Evolutionary conservation across 768 basidiomycete genomes (phyloP).

Genomic region (Tulasnella sp.): DNA sequence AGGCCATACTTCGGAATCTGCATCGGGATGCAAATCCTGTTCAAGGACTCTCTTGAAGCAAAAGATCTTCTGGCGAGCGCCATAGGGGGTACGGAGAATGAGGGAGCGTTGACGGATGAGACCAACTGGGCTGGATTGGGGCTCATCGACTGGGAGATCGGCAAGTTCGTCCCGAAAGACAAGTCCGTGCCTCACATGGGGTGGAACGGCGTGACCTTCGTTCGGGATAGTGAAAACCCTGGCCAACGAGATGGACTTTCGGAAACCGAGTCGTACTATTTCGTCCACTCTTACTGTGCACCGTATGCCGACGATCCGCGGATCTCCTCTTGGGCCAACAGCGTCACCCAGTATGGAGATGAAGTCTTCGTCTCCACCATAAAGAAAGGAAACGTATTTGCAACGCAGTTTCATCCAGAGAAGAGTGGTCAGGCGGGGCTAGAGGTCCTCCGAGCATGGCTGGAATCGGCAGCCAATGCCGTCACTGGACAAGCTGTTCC

Average conservation of each 20-base stretch:
- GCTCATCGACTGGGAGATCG: conserved; percentile 76
- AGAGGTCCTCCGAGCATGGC: conserved; percentile 73
- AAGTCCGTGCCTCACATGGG: conserved; percentile 98
- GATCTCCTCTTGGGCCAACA: conserved; percentile 71
- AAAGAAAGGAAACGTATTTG: conserved; percentile 79
- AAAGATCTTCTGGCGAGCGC: conserved; percentile 36
- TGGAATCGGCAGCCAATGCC: conserved; percentile 37
- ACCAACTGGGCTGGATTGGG: conserved; percentile 50
- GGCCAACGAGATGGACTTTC: conserved; percentile 42
- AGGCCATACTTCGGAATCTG: conserved; percentile 99
- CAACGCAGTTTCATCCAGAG: conserved; percentile 96
- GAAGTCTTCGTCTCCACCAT: conserved; percentile 87
- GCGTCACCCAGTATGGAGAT: conserved; percentile 89
- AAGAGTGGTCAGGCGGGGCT: conserved; percentile 91
- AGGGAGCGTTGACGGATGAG: conserved; percentile 7
- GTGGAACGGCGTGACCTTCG: conserved; percentile 76
- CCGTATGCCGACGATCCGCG: conserved; percentile 52
- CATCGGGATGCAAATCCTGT: conserved; percentile 97
- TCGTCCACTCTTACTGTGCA: conserved; percentile 93
- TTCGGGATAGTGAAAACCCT: conserved; percentile 36
- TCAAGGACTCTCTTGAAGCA: conserved; percentile 74
- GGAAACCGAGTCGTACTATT: conserved; percentile 74
- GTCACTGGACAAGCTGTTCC: not conserved
- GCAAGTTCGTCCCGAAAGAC: conserved; percentile 52
- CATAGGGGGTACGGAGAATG: not conserved